Conservation (phyloP, 1,284 basidiomycete genomes). For the Agroathelia rolfsii region DNA sequence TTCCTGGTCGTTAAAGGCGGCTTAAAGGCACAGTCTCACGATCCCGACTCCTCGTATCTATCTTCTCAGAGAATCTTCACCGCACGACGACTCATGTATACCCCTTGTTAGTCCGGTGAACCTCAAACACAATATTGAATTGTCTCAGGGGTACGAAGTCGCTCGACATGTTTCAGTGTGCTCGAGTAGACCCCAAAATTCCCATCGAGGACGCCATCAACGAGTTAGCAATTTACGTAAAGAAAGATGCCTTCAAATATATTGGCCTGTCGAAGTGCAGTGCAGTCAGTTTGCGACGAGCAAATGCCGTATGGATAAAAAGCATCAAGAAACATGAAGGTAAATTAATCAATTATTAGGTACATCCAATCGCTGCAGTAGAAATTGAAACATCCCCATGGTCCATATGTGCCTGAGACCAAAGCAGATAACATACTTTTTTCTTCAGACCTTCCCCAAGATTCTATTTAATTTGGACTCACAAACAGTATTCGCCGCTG, state of each 20-base stretch:
- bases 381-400: no score
- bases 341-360: no score
- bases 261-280: slow-evolving; percentile 39
- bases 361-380: no score
- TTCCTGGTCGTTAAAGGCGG: slow-evolving; percentile 42
- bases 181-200: slow-evolving; percentile 22
- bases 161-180: slow-evolving; percentile 34
- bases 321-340: no score
- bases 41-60: slow-evolving; percentile 22
- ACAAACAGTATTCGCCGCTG: no score
- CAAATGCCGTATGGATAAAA: slow-evolving; percentile 19
- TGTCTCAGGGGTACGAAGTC: slow-evolving; percentile 29
- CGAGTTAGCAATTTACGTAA: slow-evolving; percentile 18
- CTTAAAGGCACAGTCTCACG: slow-evolving; percentile 9
- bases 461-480: no score
- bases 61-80: neutral
- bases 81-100: neutral
- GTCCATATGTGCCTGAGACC: no score
- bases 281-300: slow-evolving; percentile 35
- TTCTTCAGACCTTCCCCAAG: no score
- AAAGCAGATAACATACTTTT: no score
- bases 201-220: slow-evolving; percentile 24
- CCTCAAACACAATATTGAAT: slow-evolving; percentile 29
- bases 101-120: slow-evolving; percentile 24
- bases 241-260: slow-evolving; percentile 35